Percentiles rank a stretch among this genome's conserved stretches.
These are phyloP conservation scores for Aspergillus clavatus DNA, from an alignment of 2,329 filamentous ascomycete species.

Conservation along the genomic window DNA sequence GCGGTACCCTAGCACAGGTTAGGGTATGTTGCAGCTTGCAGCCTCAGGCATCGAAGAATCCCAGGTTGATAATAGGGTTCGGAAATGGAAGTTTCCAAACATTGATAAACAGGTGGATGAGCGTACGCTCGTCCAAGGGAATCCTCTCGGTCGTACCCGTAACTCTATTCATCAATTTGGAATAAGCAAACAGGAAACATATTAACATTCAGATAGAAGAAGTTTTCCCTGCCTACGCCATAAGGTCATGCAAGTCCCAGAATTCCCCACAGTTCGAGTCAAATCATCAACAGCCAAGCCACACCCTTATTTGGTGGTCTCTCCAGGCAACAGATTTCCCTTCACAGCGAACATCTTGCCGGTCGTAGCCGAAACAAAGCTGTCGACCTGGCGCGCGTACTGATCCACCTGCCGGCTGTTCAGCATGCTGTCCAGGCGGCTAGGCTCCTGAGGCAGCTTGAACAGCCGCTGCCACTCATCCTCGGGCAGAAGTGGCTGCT, in stretches of 20 bases:
- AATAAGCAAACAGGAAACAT: constrained; percentile 33
- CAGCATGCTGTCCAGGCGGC: constrained; percentile 85
- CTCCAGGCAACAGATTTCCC: constrained; percentile 59
- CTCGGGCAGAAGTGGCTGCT: constrained; percentile 84
- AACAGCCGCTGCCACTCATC: constrained; percentile 98
- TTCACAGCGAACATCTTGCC: constrained; percentile 98
- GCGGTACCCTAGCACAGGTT: constrained; percentile 1
- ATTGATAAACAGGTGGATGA: neutral
- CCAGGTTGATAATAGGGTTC: too few relatives aligned
- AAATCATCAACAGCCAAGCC: constrained; percentile 19
- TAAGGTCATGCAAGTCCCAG: constrained; percentile 40
- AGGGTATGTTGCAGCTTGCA: constrained; percentile 6
- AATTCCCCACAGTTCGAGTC: constrained; percentile 22
- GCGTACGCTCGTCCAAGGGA: constrained; percentile 1
- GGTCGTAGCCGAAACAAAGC: constrained; percentile 84
- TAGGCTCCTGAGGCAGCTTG: constrained; percentile 94
- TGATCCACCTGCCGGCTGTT: constrained; percentile 96
- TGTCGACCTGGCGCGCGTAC: constrained; percentile 95
- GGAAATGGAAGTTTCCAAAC: too few relatives aligned
- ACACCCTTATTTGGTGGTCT: constrained; percentile 37
- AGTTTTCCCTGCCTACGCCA: constrained; percentile 42
- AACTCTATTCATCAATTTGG: constrained; percentile 27
- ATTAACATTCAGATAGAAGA: constrained; percentile 37
- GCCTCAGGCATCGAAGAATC: too few relatives aligned
- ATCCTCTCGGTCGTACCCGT: constrained; percentile 16